A percentile compares a stretch with the other conserved stretches of the same genome.
These are phyloP conservation scores for Bacidia gigantensis DNA, from an alignment of 495 filamentous ascomycete species.

Conservation along the genomic window DNA sequence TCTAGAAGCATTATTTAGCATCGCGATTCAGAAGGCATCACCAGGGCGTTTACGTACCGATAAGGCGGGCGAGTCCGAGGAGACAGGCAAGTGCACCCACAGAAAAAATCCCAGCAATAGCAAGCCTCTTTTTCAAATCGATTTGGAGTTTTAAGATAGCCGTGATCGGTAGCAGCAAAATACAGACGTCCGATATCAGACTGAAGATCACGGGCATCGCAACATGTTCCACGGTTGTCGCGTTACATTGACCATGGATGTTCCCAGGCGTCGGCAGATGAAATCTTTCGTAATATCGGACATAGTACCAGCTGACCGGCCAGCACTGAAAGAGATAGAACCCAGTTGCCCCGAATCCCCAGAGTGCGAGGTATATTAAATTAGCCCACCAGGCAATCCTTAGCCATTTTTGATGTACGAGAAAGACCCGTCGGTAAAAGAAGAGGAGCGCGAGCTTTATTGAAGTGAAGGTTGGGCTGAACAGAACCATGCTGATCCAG, in stretches of 20 bases:
- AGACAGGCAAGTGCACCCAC: slow-evolving; percentile 10
- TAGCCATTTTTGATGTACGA: slow-evolving; percentile 18
- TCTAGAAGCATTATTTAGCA: not conserved
- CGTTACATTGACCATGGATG: slow-evolving; percentile 20
- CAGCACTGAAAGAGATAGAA: slow-evolving; percentile 25
- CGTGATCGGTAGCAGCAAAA: slow-evolving; percentile 20
- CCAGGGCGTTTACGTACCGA: no score
- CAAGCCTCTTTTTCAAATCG: slow-evolving; percentile 20
- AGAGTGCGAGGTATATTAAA: slow-evolving; percentile 22
- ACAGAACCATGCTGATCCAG: slow-evolving; percentile 10
- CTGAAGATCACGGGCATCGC: slow-evolving; percentile 11
- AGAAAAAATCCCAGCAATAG: slow-evolving; percentile 22
- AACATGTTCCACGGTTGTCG: slow-evolving; percentile 19
- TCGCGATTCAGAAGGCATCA: no score
- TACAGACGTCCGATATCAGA: slow-evolving; percentile 6
- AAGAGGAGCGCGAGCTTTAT: slow-evolving; percentile 23
- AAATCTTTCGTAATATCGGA: slow-evolving; percentile 17
- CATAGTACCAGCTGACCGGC: slow-evolving; percentile 21
- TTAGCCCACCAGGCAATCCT: slow-evolving; percentile 24
- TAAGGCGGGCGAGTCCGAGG: not conserved
- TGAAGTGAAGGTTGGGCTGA: slow-evolving; percentile 17
- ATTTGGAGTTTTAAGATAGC: slow-evolving; percentile 20
- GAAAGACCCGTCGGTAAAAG: slow-evolving; percentile 22
- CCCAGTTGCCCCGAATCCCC: slow-evolving; percentile 19
- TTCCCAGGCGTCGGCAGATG: slow-evolving; percentile 10